Conservation (phyloP, 352 stramenopile genomes). For the Phytophthora idaei region DNA sequence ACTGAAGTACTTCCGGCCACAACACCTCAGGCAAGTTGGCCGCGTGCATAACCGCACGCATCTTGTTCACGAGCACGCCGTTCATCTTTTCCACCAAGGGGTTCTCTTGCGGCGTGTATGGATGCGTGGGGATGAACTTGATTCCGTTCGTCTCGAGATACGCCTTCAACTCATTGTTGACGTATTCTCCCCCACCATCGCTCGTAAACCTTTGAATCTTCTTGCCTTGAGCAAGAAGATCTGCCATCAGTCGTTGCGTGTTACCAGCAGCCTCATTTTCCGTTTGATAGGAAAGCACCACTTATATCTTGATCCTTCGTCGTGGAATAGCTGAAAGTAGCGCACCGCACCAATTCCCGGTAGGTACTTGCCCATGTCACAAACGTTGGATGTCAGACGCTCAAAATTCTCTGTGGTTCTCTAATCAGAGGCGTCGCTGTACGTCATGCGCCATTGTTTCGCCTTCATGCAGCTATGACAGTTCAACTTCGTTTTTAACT, state of each 20-base stretch:
- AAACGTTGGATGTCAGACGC: background rate
- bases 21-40: background rate
- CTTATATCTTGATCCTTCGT: background rate
- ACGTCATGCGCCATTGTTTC: conserved; percentile 4
- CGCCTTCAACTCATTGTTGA: background rate
- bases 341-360: background rate
- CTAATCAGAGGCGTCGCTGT: conserved; percentile 1
- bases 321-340: background rate
- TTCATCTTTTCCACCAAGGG: background rate
- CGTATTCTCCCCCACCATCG: background rate
- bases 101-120: background rate
- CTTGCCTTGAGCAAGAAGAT: background rate
- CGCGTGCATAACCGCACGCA: no score
- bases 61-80: background rate
- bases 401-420: background rate
- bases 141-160: background rate
- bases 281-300: background rate
- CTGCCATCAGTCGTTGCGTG: background rate
- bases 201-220: background rate
- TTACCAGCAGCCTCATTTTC: background rate
- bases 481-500: conserved; percentile 7
- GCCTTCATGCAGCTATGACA: conserved; percentile 12
- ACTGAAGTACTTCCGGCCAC: background rate
- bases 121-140: background rate
- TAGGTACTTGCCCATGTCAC: background rate